Base-by-base conservation (phyloP, 2,329 filamentous ascomycete genomes). In the Ceratocystis papillata region DNA sequence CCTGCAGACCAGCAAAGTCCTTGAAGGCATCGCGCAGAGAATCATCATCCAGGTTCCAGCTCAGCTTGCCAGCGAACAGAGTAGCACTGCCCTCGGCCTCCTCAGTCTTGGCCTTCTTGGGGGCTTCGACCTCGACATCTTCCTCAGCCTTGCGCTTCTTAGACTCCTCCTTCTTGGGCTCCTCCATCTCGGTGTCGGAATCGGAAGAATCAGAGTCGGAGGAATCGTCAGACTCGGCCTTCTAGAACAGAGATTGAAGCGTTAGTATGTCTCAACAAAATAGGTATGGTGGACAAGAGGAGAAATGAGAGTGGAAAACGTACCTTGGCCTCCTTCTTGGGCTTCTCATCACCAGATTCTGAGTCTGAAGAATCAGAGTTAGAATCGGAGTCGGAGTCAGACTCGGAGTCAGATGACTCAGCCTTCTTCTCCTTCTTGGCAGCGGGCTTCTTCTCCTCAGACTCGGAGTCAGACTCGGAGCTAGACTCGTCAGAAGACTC, bases 41-140 rank as follows among this genome's bases (percentile, higher is more conserved):
- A 70, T 91, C 85, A 76, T 96, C 92, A 71, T 95, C 89, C 64
- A 96, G 81, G 74, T 87, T 89, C 91, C 91, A 96, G 77, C 89
- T 90, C 70, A 96, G 81, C 80, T 90, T 93, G 71, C 92, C 92
- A 70, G 91, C 85, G 76, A 96, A 96, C 65, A 96, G 85, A 46
- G 73, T 72, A 45, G 75, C 69, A 63, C 74, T 75, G 59, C 75
- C 73, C 53, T 74, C 76, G 65, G 85, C 82, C 53, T 74, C 76
- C 66, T 85, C 82, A 45, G 80, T 81, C 81, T 88, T 88, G 74
- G 79, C 69, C 81, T 88, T 89, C 83, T 89, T 90, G 68, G 81
- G 74, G 17, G 78, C 77, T 45, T 81, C 76, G 64, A 77, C 75
- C 67, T 79, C 78, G 65, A 77, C 74, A 17, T 66, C 64, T 59